Percentiles rank a stretch among this genome's conserved stretches.
These are phyloP conservation scores for Aspergillus sp. DNA, from an alignment of 2,329 filamentous ascomycete species.

Conservation along the genomic window DNA sequence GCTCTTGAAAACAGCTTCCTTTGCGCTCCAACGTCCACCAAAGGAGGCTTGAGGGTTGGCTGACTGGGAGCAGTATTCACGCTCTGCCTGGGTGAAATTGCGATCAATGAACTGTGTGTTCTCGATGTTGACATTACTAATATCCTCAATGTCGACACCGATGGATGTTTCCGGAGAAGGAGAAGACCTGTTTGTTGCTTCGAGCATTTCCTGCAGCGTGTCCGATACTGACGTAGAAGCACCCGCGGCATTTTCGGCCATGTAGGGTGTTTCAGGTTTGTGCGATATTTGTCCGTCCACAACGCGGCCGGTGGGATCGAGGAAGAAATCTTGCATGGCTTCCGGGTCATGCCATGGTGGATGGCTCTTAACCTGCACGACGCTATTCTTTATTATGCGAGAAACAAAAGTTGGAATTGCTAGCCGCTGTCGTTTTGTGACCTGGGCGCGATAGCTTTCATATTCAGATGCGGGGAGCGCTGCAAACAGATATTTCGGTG, in stretches of 20 bases:
- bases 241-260: no score
- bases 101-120: slow-evolving; percentile 91
- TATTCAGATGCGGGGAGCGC: slow-evolving; percentile 18
- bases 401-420: slow-evolving; percentile 11
- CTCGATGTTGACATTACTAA: slow-evolving; percentile 81
- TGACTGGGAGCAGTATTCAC: slow-evolving; percentile 78
- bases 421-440: slow-evolving; percentile 9
- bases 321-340: slow-evolving; percentile 13
- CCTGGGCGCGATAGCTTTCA: slow-evolving; percentile 14
- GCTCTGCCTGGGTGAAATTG: slow-evolving; percentile 86
- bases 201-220: slow-evolving; percentile 14
- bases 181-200: neutral
- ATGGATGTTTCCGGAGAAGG: neutral
- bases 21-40: slow-evolving; percentile 82
- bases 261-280: neutral
- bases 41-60: slow-evolving; percentile 83
- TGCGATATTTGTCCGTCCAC: neutral
- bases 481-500: slow-evolving; percentile 38
- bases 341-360: slow-evolving; percentile 16
- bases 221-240: neutral
- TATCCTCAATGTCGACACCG: slow-evolving; percentile 59
- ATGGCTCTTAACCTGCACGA: slow-evolving; percentile 18
- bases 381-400: slow-evolving; percentile 12
- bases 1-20: slow-evolving; percentile 57
- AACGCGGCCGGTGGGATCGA: slow-evolving; percentile 16